phyloP scores from a whole-genome alignment of 1,284 basidiomycete species.

The Tylopilus orsonianus region DNA sequence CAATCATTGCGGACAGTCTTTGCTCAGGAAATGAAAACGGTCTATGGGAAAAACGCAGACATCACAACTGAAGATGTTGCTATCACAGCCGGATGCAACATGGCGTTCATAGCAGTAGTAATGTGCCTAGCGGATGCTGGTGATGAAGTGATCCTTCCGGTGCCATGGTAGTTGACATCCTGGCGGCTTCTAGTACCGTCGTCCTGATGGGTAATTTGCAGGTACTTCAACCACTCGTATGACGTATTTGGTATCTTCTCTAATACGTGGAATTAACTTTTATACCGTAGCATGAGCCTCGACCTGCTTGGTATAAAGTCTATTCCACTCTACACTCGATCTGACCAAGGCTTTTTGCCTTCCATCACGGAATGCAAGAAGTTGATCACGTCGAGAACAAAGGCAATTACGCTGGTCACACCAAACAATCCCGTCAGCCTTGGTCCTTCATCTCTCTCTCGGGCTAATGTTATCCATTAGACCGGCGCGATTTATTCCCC shows the following conservation, averaged over 20 bases:
- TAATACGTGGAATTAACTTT: slow-evolving; percentile 4
- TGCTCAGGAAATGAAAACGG: slow-evolving; percentile 60
- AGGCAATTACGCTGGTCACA: slow-evolving; percentile 74
- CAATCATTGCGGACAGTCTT: slow-evolving; percentile 54
- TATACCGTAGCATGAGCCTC: slow-evolving; percentile 63
- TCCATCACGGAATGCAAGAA: slow-evolving; percentile 47
- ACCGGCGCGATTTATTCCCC: slow-evolving; percentile 77
- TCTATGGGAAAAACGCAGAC: slow-evolving; percentile 56
- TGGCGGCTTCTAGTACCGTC: not conserved
- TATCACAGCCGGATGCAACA: slow-evolving; percentile 67
- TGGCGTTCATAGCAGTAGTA: slow-evolving; percentile 67
- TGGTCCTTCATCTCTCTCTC: too few species aligned
- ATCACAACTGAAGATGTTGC: slow-evolving; percentile 56
- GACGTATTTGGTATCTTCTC: slow-evolving; percentile 18
- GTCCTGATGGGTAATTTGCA: slow-evolving; percentile 27
- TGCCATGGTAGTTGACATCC: slow-evolving; percentile 58
- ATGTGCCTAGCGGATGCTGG: slow-evolving; percentile 70
- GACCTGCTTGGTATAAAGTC: slow-evolving; percentile 64
- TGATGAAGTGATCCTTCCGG: slow-evolving; percentile 77
- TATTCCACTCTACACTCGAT: slow-evolving; percentile 59
- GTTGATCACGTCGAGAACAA: slow-evolving; percentile 59
- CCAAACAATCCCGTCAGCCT: slow-evolving; percentile 69
- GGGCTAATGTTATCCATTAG: slow-evolving; percentile 39
- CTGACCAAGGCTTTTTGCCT: slow-evolving; percentile 61
- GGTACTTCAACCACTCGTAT: slow-evolving; percentile 79